phyloP scores from a whole-genome alignment of 495 filamentous ascomycete genomes.

The Penicillium lagena region DNA sequence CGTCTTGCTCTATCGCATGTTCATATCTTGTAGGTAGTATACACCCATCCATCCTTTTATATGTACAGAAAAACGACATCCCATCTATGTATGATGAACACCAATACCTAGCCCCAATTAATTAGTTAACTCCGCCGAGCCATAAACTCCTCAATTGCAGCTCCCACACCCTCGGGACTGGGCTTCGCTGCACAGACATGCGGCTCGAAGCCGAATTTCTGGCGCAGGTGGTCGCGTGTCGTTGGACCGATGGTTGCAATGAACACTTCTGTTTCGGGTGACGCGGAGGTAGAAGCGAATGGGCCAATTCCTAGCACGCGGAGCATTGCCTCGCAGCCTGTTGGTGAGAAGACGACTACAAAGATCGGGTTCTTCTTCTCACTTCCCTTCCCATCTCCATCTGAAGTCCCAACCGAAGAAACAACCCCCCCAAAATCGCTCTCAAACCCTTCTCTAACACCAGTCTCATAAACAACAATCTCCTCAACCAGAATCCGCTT shows the following conservation, averaged over 20 bases:
- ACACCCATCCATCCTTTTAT: too few species aligned
- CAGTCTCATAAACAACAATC: conserved; percentile 78
- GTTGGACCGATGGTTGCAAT: conserved; percentile 93
- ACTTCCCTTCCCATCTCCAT: conserved; percentile 3
- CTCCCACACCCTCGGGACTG: conserved; percentile 74
- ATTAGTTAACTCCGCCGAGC: not conserved
- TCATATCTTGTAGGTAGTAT: too few species aligned
- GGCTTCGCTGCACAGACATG: conserved; percentile 80
- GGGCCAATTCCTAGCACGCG: conserved; percentile 44
- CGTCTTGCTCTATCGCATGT: too few species aligned
- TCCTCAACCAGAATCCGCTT: conserved; percentile 61
- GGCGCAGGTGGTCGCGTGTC: conserved; percentile 66
- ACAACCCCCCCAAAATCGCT: conserved; percentile 48
- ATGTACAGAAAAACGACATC: too few species aligned
- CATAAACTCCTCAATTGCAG: conserved; percentile 57
- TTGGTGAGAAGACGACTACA: conserved; percentile 93
- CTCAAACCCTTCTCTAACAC: conserved; percentile 68
- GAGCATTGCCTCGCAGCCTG: conserved; percentile 78
- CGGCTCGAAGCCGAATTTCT: conserved; percentile 61
- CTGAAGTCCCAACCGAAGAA: conserved; percentile 3
- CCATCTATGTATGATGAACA: too few species aligned
- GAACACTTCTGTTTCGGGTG: conserved; percentile 36
- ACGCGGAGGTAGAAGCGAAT: conserved; percentile 5
- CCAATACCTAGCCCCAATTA: not conserved
- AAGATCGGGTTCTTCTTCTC: conserved; percentile 44